Percentiles rank a stretch among this genome's conserved stretches.
Conservation (phyloP, 805 yeast species). For the Wickerhamiella sergipiensis region DNA sequence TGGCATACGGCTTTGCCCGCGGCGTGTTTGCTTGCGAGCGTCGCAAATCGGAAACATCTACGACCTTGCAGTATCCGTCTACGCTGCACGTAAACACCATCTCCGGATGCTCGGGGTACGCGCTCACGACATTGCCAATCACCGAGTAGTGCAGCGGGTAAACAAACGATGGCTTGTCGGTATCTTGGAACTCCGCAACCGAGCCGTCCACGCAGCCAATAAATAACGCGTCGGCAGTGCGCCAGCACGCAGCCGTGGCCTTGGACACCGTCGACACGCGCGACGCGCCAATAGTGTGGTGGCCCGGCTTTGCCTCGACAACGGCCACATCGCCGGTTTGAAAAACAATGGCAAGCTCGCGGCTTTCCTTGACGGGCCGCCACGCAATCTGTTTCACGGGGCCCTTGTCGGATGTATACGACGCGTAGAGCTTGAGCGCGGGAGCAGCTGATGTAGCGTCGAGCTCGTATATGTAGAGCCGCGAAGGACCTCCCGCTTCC, state of each 20-base stretch:
- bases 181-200: constrained; percentile 37
- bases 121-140: constrained; percentile 25
- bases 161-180: constrained; percentile 26
- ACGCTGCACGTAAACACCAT: constrained; percentile 27
- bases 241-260: constrained; percentile 37
- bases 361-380: constrained; percentile 25
- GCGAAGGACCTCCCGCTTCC: neutral
- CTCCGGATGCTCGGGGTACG: constrained; percentile 26
- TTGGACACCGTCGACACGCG: constrained; percentile 16
- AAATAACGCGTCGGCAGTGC: constrained; percentile 31
- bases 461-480: neutral
- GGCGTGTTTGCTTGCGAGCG: constrained; percentile 9
- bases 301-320: constrained; percentile 25
- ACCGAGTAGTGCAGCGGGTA: constrained; percentile 29
- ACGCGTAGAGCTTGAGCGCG: constrained; percentile 23
- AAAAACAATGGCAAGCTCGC: constrained; percentile 38
- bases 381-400: constrained; percentile 15
- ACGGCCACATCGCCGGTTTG: constrained; percentile 46
- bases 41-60: constrained; percentile 24
- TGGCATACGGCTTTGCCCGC: constrained; percentile 22
- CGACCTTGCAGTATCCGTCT: constrained; percentile 31
- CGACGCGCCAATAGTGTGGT: constrained; percentile 12
- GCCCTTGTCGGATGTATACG: constrained; percentile 25
- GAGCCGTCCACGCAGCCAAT: constrained; percentile 49
- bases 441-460: neutral